These are phyloP conservation scores for Diaporthe caulivora DNA, from an alignment of 2,329 filamentous ascomycete species.

Conservation along the genomic window DNA sequence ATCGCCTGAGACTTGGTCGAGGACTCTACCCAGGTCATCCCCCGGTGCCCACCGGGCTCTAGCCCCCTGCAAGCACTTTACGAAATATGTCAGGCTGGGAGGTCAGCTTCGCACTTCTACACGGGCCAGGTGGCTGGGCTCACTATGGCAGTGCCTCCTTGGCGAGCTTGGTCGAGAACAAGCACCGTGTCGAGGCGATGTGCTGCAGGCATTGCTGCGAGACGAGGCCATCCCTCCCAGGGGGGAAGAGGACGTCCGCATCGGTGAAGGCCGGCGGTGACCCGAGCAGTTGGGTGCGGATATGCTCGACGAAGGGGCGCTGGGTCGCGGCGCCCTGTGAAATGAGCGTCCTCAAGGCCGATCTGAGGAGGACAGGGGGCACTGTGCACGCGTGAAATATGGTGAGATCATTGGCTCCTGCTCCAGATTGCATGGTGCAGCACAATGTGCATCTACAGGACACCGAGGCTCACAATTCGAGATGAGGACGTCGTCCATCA, in stretches of 20 bases:
- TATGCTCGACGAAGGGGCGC: slow-evolving; percentile 49
- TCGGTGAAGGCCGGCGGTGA: slow-evolving; percentile 42
- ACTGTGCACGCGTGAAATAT: slow-evolving; percentile 41
- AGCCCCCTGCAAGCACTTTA: slow-evolving; percentile 40
- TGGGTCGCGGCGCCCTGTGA: slow-evolving; percentile 48
- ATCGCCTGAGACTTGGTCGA: slow-evolving; percentile 50
- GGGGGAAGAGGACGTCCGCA: slow-evolving; percentile 45
- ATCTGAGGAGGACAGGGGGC: slow-evolving; percentile 49
- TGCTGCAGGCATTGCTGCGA: slow-evolving; percentile 45
- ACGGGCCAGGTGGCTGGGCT: slow-evolving; percentile 23
- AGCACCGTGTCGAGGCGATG: slow-evolving; percentile 49
- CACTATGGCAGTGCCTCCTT: slow-evolving; percentile 49
- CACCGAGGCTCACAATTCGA: slow-evolving; percentile 47
- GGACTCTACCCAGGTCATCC: slow-evolving; percentile 42
- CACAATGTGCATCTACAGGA: background rate
- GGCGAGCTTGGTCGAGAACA: slow-evolving; percentile 53
- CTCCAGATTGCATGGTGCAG: background rate
- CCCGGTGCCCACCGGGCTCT: slow-evolving; percentile 43
- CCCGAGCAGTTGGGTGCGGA: slow-evolving; percentile 47
- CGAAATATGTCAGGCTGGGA: slow-evolving; percentile 46
- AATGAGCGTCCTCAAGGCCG: slow-evolving; percentile 49
- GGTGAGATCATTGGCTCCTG: background rate
- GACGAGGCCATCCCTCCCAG: slow-evolving; percentile 39
- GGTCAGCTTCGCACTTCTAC: slow-evolving; percentile 3
- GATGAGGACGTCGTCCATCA: slow-evolving; percentile 58